Base-by-base conservation (phyloP, 768 basidiomycete species). In the Lactarius hengduanensis region DNA sequence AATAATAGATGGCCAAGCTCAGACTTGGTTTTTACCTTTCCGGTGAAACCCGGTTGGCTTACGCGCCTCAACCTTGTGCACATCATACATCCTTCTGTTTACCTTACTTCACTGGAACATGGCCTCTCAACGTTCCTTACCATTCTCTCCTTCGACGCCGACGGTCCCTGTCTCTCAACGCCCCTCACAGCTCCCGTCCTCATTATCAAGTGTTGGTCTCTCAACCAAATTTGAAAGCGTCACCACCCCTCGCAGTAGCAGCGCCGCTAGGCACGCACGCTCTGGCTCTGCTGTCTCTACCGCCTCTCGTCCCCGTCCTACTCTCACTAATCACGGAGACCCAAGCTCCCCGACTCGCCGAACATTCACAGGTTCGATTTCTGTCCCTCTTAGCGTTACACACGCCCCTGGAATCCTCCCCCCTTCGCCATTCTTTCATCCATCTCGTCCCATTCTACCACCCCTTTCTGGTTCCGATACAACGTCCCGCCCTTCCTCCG, bases 351-450 rank as follows among this genome's bases (percentile, higher is more conserved):
- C 70, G 2, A 45, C 65, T 28, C 65, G 58, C 36, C 59, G 57
- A 53, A 30, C 64, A 30, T 71, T 65, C 20, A 16, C 50, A 10
- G 22, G 30, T 58, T 54, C 66, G 16, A 38, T 18, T 22, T 57
- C 68, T 60, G n/a, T 71, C 15, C 58, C 66, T 40, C 59, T 61
- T 41, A 65, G 60, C 45, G 65, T 65, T 1, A 87, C 88, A 0
- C 88, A 91, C 74, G 86, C 87, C 15, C 84, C 85, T 54, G 91
- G 90, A 38, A 89, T 92, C 22, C 85, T 87, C 63, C 90, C 92
- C 18, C 86, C 90, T 11, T 84, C 90, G 5, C 87, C 89, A 8
- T 92, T 93, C 78, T 92, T 92, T 73, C 84, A 81, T 26, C 89
- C 90, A 4, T 83, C 86, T 5, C 81, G 86, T 59, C 91, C 89